Percentiles rank a stretch among this genome's conserved stretches.
Conservation (phyloP, 106 monocot genomes). For the Dioscorea alata region DNA sequence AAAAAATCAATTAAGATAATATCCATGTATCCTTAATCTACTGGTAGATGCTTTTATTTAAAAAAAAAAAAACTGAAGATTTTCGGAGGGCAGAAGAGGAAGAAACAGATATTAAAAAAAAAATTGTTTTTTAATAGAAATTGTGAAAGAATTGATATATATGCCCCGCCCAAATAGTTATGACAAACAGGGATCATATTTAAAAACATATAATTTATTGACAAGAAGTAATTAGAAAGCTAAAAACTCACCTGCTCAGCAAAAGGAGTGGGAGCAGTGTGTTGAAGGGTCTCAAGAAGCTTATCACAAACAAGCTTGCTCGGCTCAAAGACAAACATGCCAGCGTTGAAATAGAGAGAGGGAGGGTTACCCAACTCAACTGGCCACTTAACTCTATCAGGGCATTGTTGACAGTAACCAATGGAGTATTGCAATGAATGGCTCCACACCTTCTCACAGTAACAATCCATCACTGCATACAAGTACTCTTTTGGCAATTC, state of each 20-base stretch:
- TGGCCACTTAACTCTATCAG: constrained; percentile 54
- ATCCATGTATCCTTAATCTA: too few relatives aligned
- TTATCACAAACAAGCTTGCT: constrained; percentile 18
- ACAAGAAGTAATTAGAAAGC: neutral
- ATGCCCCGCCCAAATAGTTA: too few relatives aligned
- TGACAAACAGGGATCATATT: too few relatives aligned
- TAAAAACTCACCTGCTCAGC: constrained; percentile 49
- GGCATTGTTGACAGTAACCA: constrained; percentile 79
- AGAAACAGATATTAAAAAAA: too few relatives aligned
- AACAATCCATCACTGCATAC: constrained; percentile 81
- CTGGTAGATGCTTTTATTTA: too few relatives aligned
- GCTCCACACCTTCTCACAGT: constrained; percentile 84
- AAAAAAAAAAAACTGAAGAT: too few relatives aligned
- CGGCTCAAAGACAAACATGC: constrained; percentile 72
- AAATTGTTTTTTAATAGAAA: too few relatives aligned
- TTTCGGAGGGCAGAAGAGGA: too few relatives aligned
- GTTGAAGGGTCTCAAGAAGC: constrained; percentile 35
- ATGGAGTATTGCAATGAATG: constrained; percentile 55
- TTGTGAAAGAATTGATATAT: too few relatives aligned
- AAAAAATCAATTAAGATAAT: too few relatives aligned
- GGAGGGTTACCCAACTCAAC: constrained; percentile 38
- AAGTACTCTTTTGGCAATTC: constrained; percentile 41
- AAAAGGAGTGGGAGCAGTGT: constrained; percentile 47
- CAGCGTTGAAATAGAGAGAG: constrained; percentile 66
- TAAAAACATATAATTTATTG: neutral